Base-by-base conservation (phyloP, 1,284 basidiomycete genomes). In the Moesziomyces aphidis region DNA sequence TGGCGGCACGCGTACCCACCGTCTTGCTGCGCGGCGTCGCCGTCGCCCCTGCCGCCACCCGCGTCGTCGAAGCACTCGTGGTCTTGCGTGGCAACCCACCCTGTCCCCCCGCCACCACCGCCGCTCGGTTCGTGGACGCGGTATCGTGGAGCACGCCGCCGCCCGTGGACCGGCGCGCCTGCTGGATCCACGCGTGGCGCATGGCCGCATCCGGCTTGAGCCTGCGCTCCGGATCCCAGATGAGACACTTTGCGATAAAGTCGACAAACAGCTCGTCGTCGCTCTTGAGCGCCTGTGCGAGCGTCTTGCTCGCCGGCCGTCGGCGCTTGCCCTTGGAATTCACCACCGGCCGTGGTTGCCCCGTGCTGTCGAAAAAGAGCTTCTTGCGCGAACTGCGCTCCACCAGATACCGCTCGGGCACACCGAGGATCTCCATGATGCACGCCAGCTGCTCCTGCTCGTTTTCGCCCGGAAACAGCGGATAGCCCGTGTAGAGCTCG, bases 371-470 rank as follows among this genome's bases (percentile, higher is more conserved):
- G 84, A 99, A 99, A 87, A 99, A 99, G 49, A 97, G 87, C 81
- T 96, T 93, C 85, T 94, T 93, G 62, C 97, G 90, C 28, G 94
- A 94, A 81, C 95, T 96, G 65, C 92, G 91, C 82, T 98, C 96
- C 77, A 99, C 88, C 77, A 98, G 90, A 75, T 97, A 93, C 84
- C 93, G 93, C 76, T 99, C 97, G 0, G 97, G 97, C 36, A 95
- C 87, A 15, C 97, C 97, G 46, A 99, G 90, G 8, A 99, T 92
- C 85, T 99, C 97, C 96, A 99, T 99, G 86, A 99, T 99, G 85
- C 97, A 99, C 6, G 95, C 93, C 66, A 99, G 87, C 83, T 99
- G 97, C 85, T 99, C 96, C 86, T 97, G 95, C 86, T 99, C 97
- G 63, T 83, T 85, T 86, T 98, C 96, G n/a, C 96, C 96, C 0